phyloP scores from a whole-genome alignment of 495 filamentous ascomycete genomes.

The Tuber indicum region DNA sequence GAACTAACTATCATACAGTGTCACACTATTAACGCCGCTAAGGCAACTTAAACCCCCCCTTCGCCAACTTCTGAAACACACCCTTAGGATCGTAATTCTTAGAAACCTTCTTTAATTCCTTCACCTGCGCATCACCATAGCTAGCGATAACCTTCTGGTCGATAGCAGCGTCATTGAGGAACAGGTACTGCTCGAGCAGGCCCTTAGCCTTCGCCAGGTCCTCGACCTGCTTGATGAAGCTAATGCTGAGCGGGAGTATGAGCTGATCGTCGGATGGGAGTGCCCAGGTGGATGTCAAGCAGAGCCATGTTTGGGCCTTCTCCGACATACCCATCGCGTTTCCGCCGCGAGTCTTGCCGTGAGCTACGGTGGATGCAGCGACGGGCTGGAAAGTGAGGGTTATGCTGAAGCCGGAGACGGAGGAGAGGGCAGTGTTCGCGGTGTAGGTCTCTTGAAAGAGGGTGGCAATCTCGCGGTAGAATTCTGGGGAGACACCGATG shows the following conservation, averaged over 20 bases:
- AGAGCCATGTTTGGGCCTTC: conserved; percentile 20
- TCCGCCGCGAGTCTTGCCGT: conserved; percentile 38
- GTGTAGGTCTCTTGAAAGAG: conserved; percentile 27
- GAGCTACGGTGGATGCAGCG: conserved; percentile 32
- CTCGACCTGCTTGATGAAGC: conserved; percentile 9
- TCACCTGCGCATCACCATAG: conserved; percentile 45
- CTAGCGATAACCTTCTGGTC: conserved; percentile 46
- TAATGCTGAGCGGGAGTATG: conserved; percentile 1
- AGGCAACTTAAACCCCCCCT: conserved; percentile 27
- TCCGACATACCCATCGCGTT: conserved; percentile 42
- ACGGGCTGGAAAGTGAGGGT: conserved; percentile 43
- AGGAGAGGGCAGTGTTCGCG: conserved; percentile 6
- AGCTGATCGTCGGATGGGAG: conserved; percentile 1
- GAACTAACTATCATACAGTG: background rate
- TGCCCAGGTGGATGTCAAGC: conserved; percentile 7
- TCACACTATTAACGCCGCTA: conserved; percentile 3
- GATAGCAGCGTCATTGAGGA: conserved; percentile 47
- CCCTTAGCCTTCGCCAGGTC: conserved; percentile 11
- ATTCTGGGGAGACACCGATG: conserved; percentile 13
- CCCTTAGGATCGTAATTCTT: conserved; percentile 47
- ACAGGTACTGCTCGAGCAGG: conserved; percentile 33
- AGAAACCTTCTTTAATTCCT: conserved; percentile 42
- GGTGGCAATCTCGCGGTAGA: conserved; percentile 17
- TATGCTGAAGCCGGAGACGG: conserved; percentile 9
- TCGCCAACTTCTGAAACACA: conserved; percentile 45